Conservation (phyloP, 805 yeast genomes). For the Sungouiella thailandica region DNA sequence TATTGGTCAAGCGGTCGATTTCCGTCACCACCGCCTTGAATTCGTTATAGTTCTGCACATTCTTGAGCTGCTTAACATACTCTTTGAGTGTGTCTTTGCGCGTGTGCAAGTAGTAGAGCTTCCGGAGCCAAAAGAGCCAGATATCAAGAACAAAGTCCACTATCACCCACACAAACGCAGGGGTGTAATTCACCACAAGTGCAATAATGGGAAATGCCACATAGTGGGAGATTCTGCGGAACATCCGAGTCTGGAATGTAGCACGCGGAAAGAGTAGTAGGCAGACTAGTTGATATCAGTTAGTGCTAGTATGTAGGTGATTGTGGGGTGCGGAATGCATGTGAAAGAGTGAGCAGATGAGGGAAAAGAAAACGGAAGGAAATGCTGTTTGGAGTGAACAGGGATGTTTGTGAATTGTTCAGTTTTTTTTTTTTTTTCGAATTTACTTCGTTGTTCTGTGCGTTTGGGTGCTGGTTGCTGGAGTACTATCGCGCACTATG, state of each 20-base stretch:
- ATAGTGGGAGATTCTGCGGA: not conserved
- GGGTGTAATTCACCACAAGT: slow-evolving; percentile 30
- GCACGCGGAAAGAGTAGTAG: no score
- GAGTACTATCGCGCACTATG: no score
- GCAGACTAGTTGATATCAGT: no score
- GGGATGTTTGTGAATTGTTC: no score
- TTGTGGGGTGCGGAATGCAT: not conserved
- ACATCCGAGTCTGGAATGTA: no score
- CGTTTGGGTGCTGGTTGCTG: no score
- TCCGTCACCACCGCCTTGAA: slow-evolving; percentile 57
- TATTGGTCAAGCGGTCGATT: slow-evolving; percentile 43
- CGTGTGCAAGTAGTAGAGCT: slow-evolving; percentile 29
- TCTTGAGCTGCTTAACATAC: slow-evolving; percentile 44
- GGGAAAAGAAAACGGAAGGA: not conserved
- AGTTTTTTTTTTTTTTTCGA: no score
- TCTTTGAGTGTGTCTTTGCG: slow-evolving; percentile 43
- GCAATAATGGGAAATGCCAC: slow-evolving; percentile 15
- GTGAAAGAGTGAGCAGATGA: not conserved
- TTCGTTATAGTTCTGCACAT: slow-evolving; percentile 57
- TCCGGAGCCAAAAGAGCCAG: slow-evolving; percentile 42
- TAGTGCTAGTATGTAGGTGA: not conserved
- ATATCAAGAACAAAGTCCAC: slow-evolving; percentile 41
- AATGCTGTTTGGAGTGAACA: no score
- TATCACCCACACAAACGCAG: slow-evolving; percentile 37
- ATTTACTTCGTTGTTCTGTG: no score